phyloP scores from a whole-genome alignment of 352 stramenopile genomes.

The Phytopythium chamaehyphon region DNA sequence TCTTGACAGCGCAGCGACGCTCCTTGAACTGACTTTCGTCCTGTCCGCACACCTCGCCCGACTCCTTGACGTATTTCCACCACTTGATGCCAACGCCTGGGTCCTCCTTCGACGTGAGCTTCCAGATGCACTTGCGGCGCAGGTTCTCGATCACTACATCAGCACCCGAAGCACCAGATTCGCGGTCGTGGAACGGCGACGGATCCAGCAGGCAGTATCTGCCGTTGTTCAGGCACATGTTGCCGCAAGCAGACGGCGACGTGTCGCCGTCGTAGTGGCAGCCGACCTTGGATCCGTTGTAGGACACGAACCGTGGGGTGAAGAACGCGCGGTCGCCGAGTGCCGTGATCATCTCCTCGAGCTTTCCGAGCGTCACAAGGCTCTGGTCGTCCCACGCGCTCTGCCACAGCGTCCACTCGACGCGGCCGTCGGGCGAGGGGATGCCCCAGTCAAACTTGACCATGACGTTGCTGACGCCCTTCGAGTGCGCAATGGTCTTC shows the following conservation, averaged over 20 bases:
- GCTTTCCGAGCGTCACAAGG: constrained; percentile 68
- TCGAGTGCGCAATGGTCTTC: constrained; percentile 71
- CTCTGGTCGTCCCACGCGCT: constrained; percentile 91
- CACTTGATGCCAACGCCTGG: constrained; percentile 88
- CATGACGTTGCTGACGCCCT: constrained; percentile 89
- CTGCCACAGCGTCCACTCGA: constrained; percentile 97
- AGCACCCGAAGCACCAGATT: constrained; percentile 88
- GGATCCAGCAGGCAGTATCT: constrained; percentile 95
- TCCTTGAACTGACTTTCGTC: constrained; percentile 86
- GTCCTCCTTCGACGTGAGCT: constrained; percentile 69
- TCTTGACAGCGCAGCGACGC: constrained; percentile 83
- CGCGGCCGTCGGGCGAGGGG: constrained; percentile 91
- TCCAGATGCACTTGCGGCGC: constrained; percentile 95
- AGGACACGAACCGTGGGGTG: constrained; percentile 95
- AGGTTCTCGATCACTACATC: constrained; percentile 94
- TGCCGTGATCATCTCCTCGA: constrained; percentile 75
- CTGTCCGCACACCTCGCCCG: constrained; percentile 82
- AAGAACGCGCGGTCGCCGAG: constrained; percentile 93
- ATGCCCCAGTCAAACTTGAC: constrained; percentile 96
- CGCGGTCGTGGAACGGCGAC: constrained; percentile 93
- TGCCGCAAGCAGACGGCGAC: constrained; percentile 85
- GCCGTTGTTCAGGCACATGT: constrained; percentile 96
- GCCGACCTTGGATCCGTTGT: constrained; percentile 91
- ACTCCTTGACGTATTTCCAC: constrained; percentile 95
- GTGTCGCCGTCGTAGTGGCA: constrained; percentile 79